phyloP scores from a whole-genome alignment of 495 filamentous ascomycete genomes.

The Thermochaetoides thermophila region DNA sequence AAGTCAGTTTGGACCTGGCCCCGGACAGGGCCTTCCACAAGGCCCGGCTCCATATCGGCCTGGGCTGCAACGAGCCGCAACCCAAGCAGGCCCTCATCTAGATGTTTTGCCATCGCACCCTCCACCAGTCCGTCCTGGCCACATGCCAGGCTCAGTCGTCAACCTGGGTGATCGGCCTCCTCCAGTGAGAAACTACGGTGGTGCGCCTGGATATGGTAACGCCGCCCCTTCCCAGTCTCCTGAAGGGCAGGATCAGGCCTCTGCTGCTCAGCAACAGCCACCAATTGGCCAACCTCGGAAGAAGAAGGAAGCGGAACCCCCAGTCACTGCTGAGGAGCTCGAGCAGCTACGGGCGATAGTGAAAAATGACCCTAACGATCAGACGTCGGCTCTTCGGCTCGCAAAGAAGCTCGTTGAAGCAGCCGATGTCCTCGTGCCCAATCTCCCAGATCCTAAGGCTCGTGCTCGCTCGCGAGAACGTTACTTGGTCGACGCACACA shows the following conservation, averaged over 20 bases:
- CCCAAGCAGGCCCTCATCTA: slow-evolving; percentile 15
- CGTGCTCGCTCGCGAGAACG: slow-evolving; percentile 66
- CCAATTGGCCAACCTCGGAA: slow-evolving; percentile 2
- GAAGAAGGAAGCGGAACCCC: slow-evolving; percentile 24
- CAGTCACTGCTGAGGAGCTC: slow-evolving; percentile 67
- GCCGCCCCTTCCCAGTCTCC: not conserved
- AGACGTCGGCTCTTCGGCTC: slow-evolving; percentile 50
- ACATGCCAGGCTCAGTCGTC: slow-evolving; percentile 42
- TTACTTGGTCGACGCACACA: slow-evolving; percentile 73
- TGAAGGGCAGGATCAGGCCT: no score
- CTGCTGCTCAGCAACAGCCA: slow-evolving; percentile 11
- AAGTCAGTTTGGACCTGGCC: slow-evolving; percentile 14
- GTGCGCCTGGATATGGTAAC: not conserved
- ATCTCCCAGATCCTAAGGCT: slow-evolving; percentile 58
- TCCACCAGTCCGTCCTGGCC: slow-evolving; percentile 62
- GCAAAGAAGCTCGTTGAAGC: slow-evolving; percentile 84
- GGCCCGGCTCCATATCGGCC: slow-evolving; percentile 20
- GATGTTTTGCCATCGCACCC: slow-evolving; percentile 69
- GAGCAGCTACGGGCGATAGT: slow-evolving; percentile 53
- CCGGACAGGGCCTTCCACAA: slow-evolving; percentile 19
- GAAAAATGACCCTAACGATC: slow-evolving; percentile 55
- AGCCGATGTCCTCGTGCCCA: slow-evolving; percentile 54
- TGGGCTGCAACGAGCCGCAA: slow-evolving; percentile 12
- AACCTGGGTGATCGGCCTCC: slow-evolving; percentile 42
- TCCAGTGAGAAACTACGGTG: slow-evolving; percentile 54